Base-by-base conservation (phyloP, 73 alveolate species). In the Paramecium tetraurelia region DNA sequence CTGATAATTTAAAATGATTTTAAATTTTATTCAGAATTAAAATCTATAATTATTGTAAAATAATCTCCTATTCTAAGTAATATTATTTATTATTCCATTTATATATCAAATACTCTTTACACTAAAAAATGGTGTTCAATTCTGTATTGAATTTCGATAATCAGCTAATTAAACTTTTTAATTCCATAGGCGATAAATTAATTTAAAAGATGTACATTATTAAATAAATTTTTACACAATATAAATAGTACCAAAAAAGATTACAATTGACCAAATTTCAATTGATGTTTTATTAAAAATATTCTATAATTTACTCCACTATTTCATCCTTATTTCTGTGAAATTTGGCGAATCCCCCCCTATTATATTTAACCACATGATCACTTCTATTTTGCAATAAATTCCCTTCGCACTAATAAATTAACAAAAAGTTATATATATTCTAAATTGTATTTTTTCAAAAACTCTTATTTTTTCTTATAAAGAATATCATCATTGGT, bases 401-500 rank as follows among this genome's bases (percentile, higher is more conserved):
- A 80, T 80, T 44, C 5, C 76, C 75, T 12, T 2, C 29, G 22
- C 24, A 33, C 72, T 38, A 20, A 76, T 20, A 8, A 14, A 12
- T 14, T 14, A 87, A 38, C 10, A 9, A 2, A 22, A 35, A n/a
- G 7, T n/a, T 8, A 68, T 87, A 38, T 85, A 29, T 38, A 9
- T 57, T 59, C 88, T 43, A 86, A 72, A 68, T 86, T 27, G 46
- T 63, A 21, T 10, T 59, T 59, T 59, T 59, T 57, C 84, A 35
- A 70, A 29, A 41, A 38, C 7, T 50, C 44, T 3, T 11, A 6
- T 4, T 71, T 59, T 48, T 72, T 71, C 1, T 89, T 7, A 29
- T 88, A 2, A 0, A 89, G 53, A 14, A 89, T 44, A 0, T 70
- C 38, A 2, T 70, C 1, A 43, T 89, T 75, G 4, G 86, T 43